Evolutionary conservation across 768 basidiomycete species (phyloP).

Genomic region (Termitomyces titanicus): DNA sequence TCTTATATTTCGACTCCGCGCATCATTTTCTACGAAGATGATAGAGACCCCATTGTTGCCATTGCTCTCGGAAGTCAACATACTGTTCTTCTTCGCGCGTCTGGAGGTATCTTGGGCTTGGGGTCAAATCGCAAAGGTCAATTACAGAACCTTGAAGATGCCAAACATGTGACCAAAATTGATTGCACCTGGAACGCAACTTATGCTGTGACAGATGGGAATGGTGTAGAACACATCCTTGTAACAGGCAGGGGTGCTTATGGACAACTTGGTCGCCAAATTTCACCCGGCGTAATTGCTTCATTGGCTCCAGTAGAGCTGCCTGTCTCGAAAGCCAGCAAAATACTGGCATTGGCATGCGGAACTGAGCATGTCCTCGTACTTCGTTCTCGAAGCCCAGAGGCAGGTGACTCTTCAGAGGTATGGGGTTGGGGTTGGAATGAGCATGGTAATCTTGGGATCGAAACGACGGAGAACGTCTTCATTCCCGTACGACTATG

Average conservation of each 20-base stretch:
- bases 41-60: slow-evolving; percentile 27
- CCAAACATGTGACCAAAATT: slow-evolving; percentile 25
- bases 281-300: slow-evolving; percentile 4
- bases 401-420: slow-evolving; percentile 20
- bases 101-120: slow-evolving; percentile 45
- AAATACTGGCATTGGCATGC: slow-evolving; percentile 44
- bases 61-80: slow-evolving; percentile 41
- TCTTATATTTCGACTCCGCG: slow-evolving; percentile 29
- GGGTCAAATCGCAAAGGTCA: slow-evolving; percentile 77
- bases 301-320: slow-evolving; percentile 27
- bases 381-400: slow-evolving; percentile 16
- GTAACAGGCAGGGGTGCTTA: slow-evolving; percentile 55
- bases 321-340: slow-evolving; percentile 16
- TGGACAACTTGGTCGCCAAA: slow-evolving; percentile 58
- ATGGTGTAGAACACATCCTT: slow-evolving; percentile 22
- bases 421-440: slow-evolving; percentile 98
- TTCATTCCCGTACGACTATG: slow-evolving; percentile 49
- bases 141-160: slow-evolving; percentile 32
- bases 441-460: slow-evolving; percentile 92
- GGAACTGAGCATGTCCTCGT: slow-evolving; percentile 85
- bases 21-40: slow-evolving; percentile 29
- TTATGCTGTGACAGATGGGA: slow-evolving; percentile 36
- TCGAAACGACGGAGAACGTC: slow-evolving; percentile 56
- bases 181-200: slow-evolving; percentile 83
- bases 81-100: slow-evolving; percentile 52